Evolutionary conservation across 1,284 basidiomycete genomes (phyloP).

Genomic region (Ceratobasidium sp.): DNA sequence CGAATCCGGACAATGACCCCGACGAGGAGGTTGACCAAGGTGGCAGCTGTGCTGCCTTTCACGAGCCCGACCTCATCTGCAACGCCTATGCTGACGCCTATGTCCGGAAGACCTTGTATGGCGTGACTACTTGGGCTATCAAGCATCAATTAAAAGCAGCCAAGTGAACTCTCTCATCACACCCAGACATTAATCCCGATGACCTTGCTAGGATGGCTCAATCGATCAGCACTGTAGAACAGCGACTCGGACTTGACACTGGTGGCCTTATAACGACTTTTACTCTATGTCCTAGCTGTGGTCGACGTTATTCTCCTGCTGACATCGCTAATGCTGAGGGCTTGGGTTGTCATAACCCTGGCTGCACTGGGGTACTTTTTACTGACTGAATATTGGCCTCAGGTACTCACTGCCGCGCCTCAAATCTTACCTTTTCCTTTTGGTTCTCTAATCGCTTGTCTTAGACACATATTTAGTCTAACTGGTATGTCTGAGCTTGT

Average conservation of each 20-base stretch:
- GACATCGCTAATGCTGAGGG: neutral
- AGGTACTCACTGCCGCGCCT: neutral
- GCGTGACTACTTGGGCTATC: neutral
- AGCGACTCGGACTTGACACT: neutral
- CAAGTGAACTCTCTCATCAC: neutral
- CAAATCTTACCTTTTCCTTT: constrained; percentile 6
- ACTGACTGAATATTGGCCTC: neutral
- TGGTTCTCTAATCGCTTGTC: neutral
- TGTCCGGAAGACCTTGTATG: constrained; percentile 15
- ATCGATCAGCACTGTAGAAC: constrained; percentile 1
- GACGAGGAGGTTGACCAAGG: too few species aligned
- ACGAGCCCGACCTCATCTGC: constrained; percentile 11
- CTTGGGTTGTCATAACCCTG: neutral
- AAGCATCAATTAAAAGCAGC: neutral
- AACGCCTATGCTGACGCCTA: constrained; percentile 25
- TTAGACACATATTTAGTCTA: neutral
- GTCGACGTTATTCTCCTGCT: neutral
- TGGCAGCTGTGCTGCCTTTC: constrained; percentile 1
- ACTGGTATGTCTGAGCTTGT: constrained; percentile 7
- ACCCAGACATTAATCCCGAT: neutral
- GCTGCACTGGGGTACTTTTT: neutral
- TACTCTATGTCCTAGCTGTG: neutral
- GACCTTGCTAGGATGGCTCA: constrained; percentile 12
- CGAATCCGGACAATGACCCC: too few species aligned
- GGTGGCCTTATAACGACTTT: neutral